phyloP scores from a whole-genome alignment of 1,284 basidiomycete species.

The Ceratobasidium sp. region DNA sequence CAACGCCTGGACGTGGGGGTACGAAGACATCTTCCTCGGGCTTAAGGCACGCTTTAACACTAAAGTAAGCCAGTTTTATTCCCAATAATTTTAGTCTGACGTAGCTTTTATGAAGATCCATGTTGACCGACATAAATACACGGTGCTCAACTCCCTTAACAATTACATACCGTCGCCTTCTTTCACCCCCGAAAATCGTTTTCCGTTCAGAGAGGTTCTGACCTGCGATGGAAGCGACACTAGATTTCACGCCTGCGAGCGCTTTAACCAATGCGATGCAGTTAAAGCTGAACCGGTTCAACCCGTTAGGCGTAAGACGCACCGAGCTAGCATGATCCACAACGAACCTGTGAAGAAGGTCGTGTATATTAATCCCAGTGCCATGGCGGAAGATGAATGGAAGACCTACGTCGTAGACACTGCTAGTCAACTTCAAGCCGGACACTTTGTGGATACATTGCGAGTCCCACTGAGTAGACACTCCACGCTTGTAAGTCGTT shows the following conservation, averaged over 20 bases:
- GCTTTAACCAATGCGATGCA: constrained; percentile 73
- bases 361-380: constrained; percentile 80
- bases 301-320: constrained; percentile 9
- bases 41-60: constrained; percentile 71
- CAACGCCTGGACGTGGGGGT: constrained; percentile 94
- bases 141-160: constrained; percentile 67
- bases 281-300: constrained; percentile 50
- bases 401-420: constrained; percentile 65
- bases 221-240: constrained; percentile 69
- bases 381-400: constrained; percentile 72
- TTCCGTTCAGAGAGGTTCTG: constrained; percentile 64
- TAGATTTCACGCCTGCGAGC: constrained; percentile 92
- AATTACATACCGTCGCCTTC: constrained; percentile 63
- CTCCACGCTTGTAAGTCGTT: not conserved
- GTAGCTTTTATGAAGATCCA: constrained; percentile 70
- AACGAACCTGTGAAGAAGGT: constrained; percentile 62
- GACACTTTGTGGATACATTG: constrained; percentile 65
- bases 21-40: constrained; percentile 84
- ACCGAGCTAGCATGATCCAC: constrained; percentile 60
- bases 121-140: constrained; percentile 86
- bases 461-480: constrained; percentile 57
- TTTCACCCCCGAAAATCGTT: not conserved
- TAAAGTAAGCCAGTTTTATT: constrained; percentile 58
- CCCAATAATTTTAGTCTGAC: not conserved
- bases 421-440: constrained; percentile 57